These are phyloP conservation scores for Dothistroma septosporum DNA, from an alignment of 2,329 filamentous ascomycete genomes.

Conservation along the genomic window DNA sequence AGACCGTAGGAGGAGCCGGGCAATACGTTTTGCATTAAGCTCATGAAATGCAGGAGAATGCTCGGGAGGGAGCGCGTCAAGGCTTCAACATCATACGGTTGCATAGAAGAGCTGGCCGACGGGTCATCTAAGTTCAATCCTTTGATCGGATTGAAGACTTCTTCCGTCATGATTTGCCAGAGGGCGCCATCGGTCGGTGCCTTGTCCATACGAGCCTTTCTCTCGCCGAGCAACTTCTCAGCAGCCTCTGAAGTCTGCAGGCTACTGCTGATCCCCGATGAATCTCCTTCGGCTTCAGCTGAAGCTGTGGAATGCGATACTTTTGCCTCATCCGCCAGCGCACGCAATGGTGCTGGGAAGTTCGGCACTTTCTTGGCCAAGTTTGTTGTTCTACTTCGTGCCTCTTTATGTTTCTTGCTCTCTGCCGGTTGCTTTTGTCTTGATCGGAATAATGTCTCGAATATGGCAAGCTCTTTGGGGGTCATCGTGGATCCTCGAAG, in stretches of 20 bases:
- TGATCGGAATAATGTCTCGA: conserved; percentile 16
- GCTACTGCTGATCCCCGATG: background rate
- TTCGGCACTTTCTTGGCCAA: conserved; percentile 1
- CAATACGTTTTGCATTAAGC: conserved; percentile 50
- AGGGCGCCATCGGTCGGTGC: conserved; percentile 60
- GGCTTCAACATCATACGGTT: conserved; percentile 6
- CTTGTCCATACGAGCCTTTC: conserved; percentile 52
- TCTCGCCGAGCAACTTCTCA: conserved; percentile 37
- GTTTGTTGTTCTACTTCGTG: background rate
- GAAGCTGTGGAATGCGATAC: conserved; percentile 8
- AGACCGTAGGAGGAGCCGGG: conserved; percentile 57
- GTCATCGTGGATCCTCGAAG: conserved; percentile 22
- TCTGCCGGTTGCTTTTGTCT: background rate
- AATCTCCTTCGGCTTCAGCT: background rate
- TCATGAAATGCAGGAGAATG: conserved; percentile 22
- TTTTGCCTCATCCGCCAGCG: conserved; percentile 21
- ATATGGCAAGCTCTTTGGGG: conserved; percentile 18
- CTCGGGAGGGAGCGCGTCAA: conserved; percentile 18
- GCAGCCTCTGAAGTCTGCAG: background rate
- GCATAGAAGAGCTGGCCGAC: background rate
- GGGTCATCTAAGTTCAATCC: conserved; percentile 12
- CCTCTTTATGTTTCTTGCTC: background rate
- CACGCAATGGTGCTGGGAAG: conserved; percentile 21
- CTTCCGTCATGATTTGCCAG: conserved; percentile 62
- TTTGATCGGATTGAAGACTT: conserved; percentile 54